A percentile compares a stretch with the other conserved stretches of the same genome.
These are phyloP conservation scores for Aureobasidium vineae DNA, from an alignment of 2,329 filamentous ascomycete genomes.

Conservation along the genomic window DNA sequence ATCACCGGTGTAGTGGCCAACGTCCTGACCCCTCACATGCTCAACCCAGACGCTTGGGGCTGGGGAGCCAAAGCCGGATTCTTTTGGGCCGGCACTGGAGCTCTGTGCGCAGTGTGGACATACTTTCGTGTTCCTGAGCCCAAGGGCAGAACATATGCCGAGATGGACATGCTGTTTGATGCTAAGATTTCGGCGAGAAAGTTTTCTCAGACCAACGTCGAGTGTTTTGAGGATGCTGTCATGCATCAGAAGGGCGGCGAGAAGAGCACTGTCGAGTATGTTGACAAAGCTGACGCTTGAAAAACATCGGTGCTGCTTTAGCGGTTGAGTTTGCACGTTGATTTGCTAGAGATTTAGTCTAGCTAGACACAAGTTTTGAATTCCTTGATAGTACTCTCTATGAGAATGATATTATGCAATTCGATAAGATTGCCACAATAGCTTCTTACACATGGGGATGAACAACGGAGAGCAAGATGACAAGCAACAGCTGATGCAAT, in stretches of 20 bases:
- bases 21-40: conserved; percentile 33
- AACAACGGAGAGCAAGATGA: no score
- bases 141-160: conserved; percentile 44
- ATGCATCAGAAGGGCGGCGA: neutral
- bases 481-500: no score
- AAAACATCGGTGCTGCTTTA: no score
- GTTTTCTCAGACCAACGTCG: conserved; percentile 30
- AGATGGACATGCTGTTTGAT: conserved; percentile 48
- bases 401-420: no score
- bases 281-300: neutral
- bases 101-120: conserved; percentile 43
- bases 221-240: neutral
- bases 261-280: neutral
- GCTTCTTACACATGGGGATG: no score
- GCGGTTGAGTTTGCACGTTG: no score
- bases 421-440: no score
- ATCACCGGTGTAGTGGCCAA: conserved; percentile 18
- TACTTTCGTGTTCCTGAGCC: conserved; percentile 48
- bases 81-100: conserved; percentile 44
- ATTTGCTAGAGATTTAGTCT: no score
- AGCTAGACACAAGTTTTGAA: no score
- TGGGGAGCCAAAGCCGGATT: conserved; percentile 43
- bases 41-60: conserved; percentile 37
- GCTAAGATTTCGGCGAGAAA: conserved; percentile 41
- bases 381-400: no score